Conservation (phyloP, 352 stramenopile species). For the Globisporangium acanthophoron region DNA sequence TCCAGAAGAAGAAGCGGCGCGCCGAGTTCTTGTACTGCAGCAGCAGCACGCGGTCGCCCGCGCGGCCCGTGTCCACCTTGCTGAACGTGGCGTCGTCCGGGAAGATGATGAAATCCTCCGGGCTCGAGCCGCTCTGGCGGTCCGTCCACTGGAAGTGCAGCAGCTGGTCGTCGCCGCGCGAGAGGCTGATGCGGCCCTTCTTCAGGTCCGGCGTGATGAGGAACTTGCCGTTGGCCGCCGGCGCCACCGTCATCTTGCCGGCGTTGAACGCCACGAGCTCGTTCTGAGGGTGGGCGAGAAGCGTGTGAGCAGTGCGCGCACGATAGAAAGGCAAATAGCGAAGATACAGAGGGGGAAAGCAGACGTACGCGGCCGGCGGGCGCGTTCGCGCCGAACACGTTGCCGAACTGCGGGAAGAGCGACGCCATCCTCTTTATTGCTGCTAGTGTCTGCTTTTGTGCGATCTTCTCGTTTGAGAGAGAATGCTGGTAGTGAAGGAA, state of each 20-base stretch:
- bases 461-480: neutral
- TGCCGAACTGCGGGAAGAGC: conserved; percentile 78
- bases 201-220: conserved; percentile 84
- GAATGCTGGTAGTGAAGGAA: conserved; percentile 7
- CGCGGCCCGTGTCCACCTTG: conserved; percentile 84
- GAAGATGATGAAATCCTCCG: conserved; percentile 92
- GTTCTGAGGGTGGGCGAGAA: conserved; percentile 25
- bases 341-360: neutral
- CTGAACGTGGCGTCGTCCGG: conserved; percentile 86
- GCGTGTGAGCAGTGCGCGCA: neutral
- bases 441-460: neutral
- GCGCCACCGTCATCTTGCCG: conserved; percentile 82
- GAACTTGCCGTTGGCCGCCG: conserved; percentile 81
- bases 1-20: conserved; percentile 94
- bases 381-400: conserved; percentile 65
- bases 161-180: conserved; percentile 84
- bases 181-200: conserved; percentile 88
- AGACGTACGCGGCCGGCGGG: conserved; percentile 30
- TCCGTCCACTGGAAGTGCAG: conserved; percentile 93
- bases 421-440: conserved; percentile 28
- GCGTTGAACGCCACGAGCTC: conserved; percentile 90
- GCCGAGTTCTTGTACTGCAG: conserved; percentile 92
- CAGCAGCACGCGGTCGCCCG: conserved; percentile 86
- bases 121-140: conserved; percentile 72
- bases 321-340: too few species aligned